A percentile compares a stretch with the other conserved stretches of the same genome.
Evolutionary conservation across 106 monocot genomes (phyloP).

Genomic region (Dioscorea alata): DNA sequence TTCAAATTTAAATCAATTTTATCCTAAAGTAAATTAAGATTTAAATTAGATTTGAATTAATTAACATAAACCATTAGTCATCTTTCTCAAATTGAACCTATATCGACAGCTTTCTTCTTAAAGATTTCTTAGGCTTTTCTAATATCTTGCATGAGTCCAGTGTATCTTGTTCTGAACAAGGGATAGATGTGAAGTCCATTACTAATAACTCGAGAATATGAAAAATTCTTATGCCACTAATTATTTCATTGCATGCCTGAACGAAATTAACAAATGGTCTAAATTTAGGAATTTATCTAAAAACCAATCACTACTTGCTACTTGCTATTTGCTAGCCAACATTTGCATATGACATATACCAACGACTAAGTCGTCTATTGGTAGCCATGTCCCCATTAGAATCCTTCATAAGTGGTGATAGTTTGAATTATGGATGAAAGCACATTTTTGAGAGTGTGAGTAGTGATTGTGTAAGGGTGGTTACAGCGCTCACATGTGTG

Average conservation of each 20-base stretch:
- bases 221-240: background rate
- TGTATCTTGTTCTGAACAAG: background rate
- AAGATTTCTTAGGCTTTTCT: conserved; percentile 52
- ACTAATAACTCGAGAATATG: background rate
- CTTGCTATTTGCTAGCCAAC: background rate
- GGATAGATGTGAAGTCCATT: background rate
- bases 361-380: too few relatives aligned
- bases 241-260: background rate
- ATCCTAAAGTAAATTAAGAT: background rate
- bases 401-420: too few relatives aligned
- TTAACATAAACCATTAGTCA: too few relatives aligned
- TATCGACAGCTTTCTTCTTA: conserved; percentile 40
- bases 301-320: background rate
- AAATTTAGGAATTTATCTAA: background rate
- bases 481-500: too few relatives aligned
- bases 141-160: conserved; percentile 41
- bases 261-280: background rate
- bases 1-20: too few relatives aligned
- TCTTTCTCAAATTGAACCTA: conserved; percentile 23
- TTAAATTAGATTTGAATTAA: too few relatives aligned
- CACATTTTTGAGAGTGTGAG: too few relatives aligned
- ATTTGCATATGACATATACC: too few relatives aligned
- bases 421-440: too few relatives aligned
- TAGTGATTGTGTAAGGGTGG: too few relatives aligned
- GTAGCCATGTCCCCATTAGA: too few relatives aligned